Conservation (phyloP, 176 grass and related monocot species). For the Bolboschoenus planiculmis region DNA sequence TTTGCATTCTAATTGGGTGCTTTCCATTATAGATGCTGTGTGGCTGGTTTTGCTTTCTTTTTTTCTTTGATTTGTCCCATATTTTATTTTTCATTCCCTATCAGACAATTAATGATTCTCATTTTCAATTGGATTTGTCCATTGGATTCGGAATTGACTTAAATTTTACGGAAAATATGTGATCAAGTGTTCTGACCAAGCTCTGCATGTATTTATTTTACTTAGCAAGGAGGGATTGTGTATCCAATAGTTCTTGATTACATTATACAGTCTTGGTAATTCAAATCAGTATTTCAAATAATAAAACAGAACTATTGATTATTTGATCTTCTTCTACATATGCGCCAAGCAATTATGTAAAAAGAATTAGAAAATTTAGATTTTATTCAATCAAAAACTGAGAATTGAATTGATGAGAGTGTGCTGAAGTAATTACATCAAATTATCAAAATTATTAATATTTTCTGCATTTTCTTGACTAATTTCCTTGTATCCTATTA, state of each 20-base stretch:
- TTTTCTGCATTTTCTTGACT: background rate
- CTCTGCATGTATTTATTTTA: background rate
- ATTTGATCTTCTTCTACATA: background rate
- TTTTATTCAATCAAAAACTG: too few species aligned
- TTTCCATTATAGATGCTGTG: background rate
- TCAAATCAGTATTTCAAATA: background rate
- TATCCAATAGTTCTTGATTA: background rate
- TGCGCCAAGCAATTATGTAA: too few species aligned
- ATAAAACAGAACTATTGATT: background rate
- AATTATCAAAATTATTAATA: too few species aligned
- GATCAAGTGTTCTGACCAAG: background rate
- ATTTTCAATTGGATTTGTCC: background rate
- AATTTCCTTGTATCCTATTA: background rate
- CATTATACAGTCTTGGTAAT: background rate
- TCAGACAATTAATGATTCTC: background rate
- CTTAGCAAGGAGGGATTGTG: background rate
- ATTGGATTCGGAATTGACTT: background rate
- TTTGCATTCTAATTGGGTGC: background rate
- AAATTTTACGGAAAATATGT: background rate
- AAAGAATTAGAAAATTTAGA: too few species aligned
- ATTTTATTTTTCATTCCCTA: background rate
- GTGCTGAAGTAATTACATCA: too few species aligned
- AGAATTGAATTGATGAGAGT: background rate
- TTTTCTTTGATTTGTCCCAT: background rate
- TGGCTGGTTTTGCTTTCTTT: background rate